phyloP scores from a whole-genome alignment of 1,139 yeast species.

The Diutina rugosa region DNA sequence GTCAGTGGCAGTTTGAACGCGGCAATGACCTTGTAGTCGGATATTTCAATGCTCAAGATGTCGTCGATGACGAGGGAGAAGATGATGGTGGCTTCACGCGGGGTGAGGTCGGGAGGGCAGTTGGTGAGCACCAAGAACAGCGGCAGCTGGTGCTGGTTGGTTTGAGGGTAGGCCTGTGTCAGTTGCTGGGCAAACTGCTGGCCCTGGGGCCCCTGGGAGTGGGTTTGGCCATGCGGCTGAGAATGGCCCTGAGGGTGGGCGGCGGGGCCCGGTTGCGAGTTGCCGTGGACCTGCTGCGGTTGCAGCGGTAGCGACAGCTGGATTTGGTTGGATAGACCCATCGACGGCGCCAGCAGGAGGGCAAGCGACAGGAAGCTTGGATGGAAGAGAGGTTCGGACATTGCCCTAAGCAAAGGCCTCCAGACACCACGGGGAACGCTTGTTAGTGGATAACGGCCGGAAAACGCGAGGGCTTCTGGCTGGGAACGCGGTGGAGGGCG shows the following conservation, averaged over 20 bases:
- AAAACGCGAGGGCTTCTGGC: not conserved
- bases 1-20: constrained; percentile 51
- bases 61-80: constrained; percentile 77
- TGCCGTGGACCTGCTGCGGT: not conserved
- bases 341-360: not conserved
- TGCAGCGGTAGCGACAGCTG: not conserved
- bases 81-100: constrained; percentile 65
- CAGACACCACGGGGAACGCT: not conserved
- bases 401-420: not conserved
- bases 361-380: not conserved
- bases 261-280: not conserved
- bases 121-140: constrained; percentile 14
- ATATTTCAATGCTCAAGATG: constrained; percentile 43
- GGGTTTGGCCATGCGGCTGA: not conserved
- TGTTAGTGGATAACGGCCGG: not conserved
- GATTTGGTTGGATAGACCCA: not conserved
- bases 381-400: constrained; percentile 1
- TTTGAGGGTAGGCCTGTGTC: not conserved
- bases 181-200: not conserved
- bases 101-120: constrained; percentile 60
- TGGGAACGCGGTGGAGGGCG: not conserved
- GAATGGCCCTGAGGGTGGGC: not conserved
- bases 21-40: constrained; percentile 40
- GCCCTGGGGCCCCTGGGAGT: not conserved
- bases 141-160: not conserved